Conservation (phyloP, 768 basidiomycete species). For the Baorangia bicolor region DNA sequence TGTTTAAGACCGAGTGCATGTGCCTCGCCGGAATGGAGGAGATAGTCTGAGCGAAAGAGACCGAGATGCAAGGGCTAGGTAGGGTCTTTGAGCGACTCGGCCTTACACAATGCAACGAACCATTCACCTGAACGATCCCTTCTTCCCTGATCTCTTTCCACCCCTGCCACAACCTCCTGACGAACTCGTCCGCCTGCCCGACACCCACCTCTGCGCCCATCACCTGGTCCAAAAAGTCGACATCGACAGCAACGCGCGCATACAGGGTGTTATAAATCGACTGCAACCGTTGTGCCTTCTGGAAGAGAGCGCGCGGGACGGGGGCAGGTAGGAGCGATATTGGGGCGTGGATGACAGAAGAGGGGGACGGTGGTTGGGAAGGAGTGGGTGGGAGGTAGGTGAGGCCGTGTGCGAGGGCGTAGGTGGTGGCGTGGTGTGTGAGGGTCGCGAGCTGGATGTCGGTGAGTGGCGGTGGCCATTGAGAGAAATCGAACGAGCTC, state of each 20-base stretch:
- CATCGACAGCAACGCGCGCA: constrained; percentile 76
- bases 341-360: constrained; percentile 87
- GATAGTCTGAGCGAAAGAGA: constrained; percentile 92
- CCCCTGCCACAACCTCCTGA: constrained; percentile 79
- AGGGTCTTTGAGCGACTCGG: constrained; percentile 3
- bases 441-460: constrained; percentile 58
- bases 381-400: constrained; percentile 68
- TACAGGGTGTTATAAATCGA: constrained; percentile 83
- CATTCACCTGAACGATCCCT: constrained; percentile 52
- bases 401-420: constrained; percentile 82
- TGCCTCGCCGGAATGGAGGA: constrained; percentile 60
- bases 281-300: constrained; percentile 65
- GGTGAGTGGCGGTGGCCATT: constrained; percentile 76
- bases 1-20: constrained; percentile 64
- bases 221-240: constrained; percentile 74
- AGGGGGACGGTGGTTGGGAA: constrained; percentile 48
- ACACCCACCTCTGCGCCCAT: constrained; percentile 82
- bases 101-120: not conserved
- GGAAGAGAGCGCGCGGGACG: constrained; percentile 71
- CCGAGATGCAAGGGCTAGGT: constrained; percentile 80
- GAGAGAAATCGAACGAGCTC: constrained; percentile 44
- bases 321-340: constrained; percentile 86
- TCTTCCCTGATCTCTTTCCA: constrained; percentile 77
- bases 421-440: constrained; percentile 68
- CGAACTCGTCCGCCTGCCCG: constrained; percentile 82